A percentile compares a stretch with the other conserved stretches of the same genome.
Conservation (phyloP, 2,329 filamentous ascomycete genomes). For the Penicillium sp. region DNA sequence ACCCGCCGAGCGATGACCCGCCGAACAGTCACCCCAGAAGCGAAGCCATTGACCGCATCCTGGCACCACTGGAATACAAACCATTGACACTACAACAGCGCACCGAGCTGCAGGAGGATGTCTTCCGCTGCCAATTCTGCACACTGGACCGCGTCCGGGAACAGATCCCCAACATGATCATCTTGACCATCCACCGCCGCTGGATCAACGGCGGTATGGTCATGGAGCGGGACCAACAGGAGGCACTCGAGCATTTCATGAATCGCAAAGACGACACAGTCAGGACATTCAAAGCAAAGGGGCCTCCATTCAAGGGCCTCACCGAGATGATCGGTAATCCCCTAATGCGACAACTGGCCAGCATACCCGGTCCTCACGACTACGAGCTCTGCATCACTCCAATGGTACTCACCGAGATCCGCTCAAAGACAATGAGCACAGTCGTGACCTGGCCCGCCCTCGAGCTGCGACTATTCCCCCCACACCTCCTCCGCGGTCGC, state of each 20-base stretch:
- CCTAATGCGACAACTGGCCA: background rate
- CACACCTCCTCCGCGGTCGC: conserved; percentile 27
- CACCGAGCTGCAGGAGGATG: conserved; percentile 30
- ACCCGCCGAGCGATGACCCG: conserved; percentile 23
- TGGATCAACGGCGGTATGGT: conserved; percentile 29
- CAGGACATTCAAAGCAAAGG: conserved; percentile 17
- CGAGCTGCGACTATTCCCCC: conserved; percentile 24
- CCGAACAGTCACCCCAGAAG: conserved; percentile 1
- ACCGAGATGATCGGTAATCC: background rate
- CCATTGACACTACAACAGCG: conserved; percentile 28
- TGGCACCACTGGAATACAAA: conserved; percentile 36
- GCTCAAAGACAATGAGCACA: conserved; percentile 3
- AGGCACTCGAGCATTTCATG: conserved; percentile 21
- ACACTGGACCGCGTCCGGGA: conserved; percentile 32
- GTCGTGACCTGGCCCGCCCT: conserved; percentile 20
- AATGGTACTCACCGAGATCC: conserved; percentile 20
- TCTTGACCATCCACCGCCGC: conserved; percentile 31
- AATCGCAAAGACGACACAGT: conserved; percentile 11
- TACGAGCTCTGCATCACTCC: conserved; percentile 24
- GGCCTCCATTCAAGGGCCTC: background rate
- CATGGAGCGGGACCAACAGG: conserved; percentile 19
- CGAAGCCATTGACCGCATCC: conserved; percentile 25
- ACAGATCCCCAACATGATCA: conserved; percentile 34
- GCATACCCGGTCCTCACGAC: conserved; percentile 3
- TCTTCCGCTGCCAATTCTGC: conserved; percentile 41